Percentiles rank a stretch among this genome's conserved stretches.
Evolutionary conservation across 2,329 filamentous ascomycete species (phyloP).

Genomic region (Phaeoacremonium minimum): DNA sequence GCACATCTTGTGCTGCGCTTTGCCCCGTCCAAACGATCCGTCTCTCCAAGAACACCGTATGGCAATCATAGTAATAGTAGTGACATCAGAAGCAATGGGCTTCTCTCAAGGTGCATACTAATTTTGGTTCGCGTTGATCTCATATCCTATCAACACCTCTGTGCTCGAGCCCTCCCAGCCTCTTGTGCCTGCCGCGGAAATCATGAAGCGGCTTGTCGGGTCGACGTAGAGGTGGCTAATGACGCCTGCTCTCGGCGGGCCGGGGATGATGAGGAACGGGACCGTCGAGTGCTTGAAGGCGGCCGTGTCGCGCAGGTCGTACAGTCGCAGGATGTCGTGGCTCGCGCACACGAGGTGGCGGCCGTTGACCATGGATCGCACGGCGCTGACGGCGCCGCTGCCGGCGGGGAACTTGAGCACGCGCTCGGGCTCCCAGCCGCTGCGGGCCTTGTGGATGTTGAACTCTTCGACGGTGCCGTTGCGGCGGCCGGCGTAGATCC

Average conservation of each 20-base stretch:
- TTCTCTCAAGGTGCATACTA: no score
- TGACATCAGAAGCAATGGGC: no score
- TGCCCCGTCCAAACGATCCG: no score
- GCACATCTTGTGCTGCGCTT: no score
- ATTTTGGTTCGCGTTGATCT: no score
- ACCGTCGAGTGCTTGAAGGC: constrained; percentile 71
- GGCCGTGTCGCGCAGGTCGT: constrained; percentile 71
- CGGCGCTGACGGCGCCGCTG: constrained; percentile 82
- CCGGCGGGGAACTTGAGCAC: constrained; percentile 85
- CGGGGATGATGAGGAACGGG: constrained; percentile 94
- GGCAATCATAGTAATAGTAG: no score
- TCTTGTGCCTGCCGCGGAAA: constrained; percentile 84
- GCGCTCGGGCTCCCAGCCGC: constrained; percentile 69
- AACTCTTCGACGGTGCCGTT: constrained; percentile 96
- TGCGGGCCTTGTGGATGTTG: constrained; percentile 68
- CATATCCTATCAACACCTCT: constrained; percentile 90
- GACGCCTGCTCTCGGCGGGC: constrained; percentile 76
- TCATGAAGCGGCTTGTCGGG: constrained; percentile 82
- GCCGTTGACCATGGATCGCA: constrained; percentile 88
- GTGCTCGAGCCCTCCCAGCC: constrained; percentile 92
- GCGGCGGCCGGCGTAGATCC: constrained; percentile 84
- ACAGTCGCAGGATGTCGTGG: constrained; percentile 91
- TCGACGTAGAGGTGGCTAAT: constrained; percentile 85
- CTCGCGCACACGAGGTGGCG: constrained; percentile 77
- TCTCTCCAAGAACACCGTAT: no score